Percentiles rank a stretch among this genome's conserved stretches.
These are phyloP conservation scores for Alternaria triticina DNA, from an alignment of 2,329 filamentous ascomycete species.

Conservation along the genomic window DNA sequence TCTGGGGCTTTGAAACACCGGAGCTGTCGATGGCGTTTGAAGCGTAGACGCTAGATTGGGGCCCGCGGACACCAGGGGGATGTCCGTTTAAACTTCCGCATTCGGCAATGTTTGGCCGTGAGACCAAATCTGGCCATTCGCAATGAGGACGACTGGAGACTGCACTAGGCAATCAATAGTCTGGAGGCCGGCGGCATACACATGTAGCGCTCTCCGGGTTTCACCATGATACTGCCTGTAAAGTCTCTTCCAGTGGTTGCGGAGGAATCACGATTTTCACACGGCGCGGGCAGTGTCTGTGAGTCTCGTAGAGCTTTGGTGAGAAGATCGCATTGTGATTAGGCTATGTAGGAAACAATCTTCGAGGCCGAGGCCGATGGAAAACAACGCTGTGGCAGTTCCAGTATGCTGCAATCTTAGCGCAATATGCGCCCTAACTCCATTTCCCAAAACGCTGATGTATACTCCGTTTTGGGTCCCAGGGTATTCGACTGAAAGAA, in stretches of 20 bases:
- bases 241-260: background rate
- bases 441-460: constrained; percentile 11
- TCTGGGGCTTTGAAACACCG: constrained; percentile 14
- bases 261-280: background rate
- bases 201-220: constrained; percentile 5
- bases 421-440: constrained; percentile 2
- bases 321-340: constrained; percentile 2
- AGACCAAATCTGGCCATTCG: constrained; percentile 3
- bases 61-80: background rate
- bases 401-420: background rate
- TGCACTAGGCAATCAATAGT: constrained; percentile 10
- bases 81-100: constrained; percentile 1
- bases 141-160: background rate
- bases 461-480: constrained; percentile 24
- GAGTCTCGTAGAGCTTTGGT: background rate
- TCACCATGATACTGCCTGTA: constrained; percentile 2
- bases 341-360: constrained; percentile 6
- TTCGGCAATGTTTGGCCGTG: background rate
- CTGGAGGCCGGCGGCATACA: background rate
- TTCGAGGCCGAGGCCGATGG: background rate
- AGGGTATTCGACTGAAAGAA: constrained; percentile 22
- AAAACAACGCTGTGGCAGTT: background rate
- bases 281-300: background rate
- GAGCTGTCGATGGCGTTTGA: constrained; percentile 8
- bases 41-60: background rate